These are phyloP conservation scores for Trichomonas tenax DNA, from an alignment of 208 protist species.

Conservation along the genomic window DNA sequence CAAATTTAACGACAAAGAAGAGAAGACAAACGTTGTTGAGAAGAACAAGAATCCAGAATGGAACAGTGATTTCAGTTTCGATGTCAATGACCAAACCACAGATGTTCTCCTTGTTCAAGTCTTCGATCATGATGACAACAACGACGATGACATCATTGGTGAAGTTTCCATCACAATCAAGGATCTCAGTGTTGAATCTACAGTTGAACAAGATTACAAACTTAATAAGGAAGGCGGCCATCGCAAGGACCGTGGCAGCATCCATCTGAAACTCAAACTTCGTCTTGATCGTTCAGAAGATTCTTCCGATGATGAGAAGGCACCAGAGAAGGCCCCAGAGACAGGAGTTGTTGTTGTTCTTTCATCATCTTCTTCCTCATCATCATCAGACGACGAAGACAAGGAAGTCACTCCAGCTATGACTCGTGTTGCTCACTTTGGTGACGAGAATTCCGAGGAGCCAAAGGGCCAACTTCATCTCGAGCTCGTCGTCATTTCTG, in stretches of 20 bases:
- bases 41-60: not conserved
- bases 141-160: not conserved
- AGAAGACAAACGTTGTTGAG: not conserved
- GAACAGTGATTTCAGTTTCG: not conserved
- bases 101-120: not conserved
- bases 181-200: not conserved
- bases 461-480: too few species aligned
- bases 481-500: not conserved
- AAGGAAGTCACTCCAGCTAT: too few species aligned
- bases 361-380: too few species aligned
- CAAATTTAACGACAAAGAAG: not conserved
- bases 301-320: not conserved
- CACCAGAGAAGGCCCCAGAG: too few species aligned
- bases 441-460: too few species aligned
- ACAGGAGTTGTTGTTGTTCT: too few species aligned
- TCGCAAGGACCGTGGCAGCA: not conserved
- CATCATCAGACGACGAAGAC: too few species aligned
- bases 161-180: too few species aligned
- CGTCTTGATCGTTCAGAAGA: not conserved
- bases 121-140: not conserved
- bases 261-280: too few species aligned
- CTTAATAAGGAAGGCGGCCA: not conserved
- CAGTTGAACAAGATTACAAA: not conserved
- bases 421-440: too few species aligned
- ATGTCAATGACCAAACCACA: not conserved